Base-by-base conservation (phyloP, 805 yeast species). In the Yarrowia alimentaria region DNA sequence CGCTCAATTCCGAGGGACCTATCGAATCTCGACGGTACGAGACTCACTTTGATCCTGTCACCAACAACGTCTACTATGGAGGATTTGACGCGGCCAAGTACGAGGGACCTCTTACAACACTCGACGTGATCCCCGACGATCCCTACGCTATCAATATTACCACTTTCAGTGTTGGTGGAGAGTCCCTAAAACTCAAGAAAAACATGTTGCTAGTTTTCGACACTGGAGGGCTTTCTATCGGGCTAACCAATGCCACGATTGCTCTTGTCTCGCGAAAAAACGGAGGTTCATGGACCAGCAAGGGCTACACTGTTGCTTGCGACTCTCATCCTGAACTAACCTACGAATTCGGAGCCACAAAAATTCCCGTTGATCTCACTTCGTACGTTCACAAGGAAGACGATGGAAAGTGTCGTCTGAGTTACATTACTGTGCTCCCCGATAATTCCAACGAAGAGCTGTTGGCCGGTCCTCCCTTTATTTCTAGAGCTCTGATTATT, bases 271-370 rank as follows among this genome's bases (percentile, higher is more conserved):
- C 18, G 8, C 16, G 25, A 13, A 25, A 24, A 11, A 33, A 33
- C 14, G 37, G 37, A 13, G 37, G 37, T 1, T 6, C 4, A 19
- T 33, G 25, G 25, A 25, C 14, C 6, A 6, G 3, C 3, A 4
- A 12, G 4, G 17, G 37, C 7, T 33, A 25, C 25, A 8, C 7
- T 6, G 1, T 33, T n/a, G 13, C 4, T 3, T 33, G 37, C 6
- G 37, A 9, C 6, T n/a, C 37, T 8, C 19, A 33, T 12, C 37
- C 37, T n/a, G 20, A 24, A 5, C 25, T 33, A 4, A 33, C 37
- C n/a, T 33, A 33, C 37, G 25, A 33, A 25, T 33, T 33, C 20
- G 38, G 38, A 33, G 19, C 19, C 25, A 33, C 38, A 7, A 8
- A n/a, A 4, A 20, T 33, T 12, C 25, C 19, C 8, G 17, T 33